Conservation (phyloP, 1,284 basidiomycete genomes). For the Athelia psychrophila region DNA sequence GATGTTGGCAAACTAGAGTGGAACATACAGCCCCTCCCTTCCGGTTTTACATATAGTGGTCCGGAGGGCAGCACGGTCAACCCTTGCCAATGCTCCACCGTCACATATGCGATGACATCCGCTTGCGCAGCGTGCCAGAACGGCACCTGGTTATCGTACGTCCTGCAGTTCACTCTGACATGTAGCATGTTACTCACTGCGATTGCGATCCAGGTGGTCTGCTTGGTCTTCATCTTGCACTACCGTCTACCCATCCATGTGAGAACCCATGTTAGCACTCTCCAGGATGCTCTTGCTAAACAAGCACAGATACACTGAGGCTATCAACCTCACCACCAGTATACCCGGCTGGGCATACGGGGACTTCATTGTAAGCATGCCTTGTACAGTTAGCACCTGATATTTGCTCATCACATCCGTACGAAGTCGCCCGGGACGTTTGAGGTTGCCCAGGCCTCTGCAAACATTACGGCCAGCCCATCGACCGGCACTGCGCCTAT, state of each 20-base stretch:
- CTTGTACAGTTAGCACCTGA: background rate
- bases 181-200: background rate
- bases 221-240: background rate
- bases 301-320: constrained; percentile 8
- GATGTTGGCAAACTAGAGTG: background rate
- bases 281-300: background rate
- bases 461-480: background rate
- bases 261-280: background rate
- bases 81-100: constrained; percentile 12
- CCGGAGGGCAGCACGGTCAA: constrained; percentile 5
- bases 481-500: background rate
- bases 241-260: background rate
- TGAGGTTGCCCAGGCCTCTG: background rate
- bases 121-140: constrained; percentile 15
- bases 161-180: background rate
- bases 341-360: constrained; percentile 15
- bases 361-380: constrained; percentile 1
- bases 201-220: background rate
- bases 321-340: constrained; percentile 10
- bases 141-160: constrained; percentile 9
- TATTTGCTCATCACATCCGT: background rate
- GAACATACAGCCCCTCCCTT: background rate
- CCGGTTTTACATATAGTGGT: constrained; percentile 1
- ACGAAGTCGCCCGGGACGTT: background rate
- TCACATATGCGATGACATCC: constrained; percentile 12